phyloP scores from a whole-genome alignment of 768 basidiomycete genomes.

The Naganishia antarctica region DNA sequence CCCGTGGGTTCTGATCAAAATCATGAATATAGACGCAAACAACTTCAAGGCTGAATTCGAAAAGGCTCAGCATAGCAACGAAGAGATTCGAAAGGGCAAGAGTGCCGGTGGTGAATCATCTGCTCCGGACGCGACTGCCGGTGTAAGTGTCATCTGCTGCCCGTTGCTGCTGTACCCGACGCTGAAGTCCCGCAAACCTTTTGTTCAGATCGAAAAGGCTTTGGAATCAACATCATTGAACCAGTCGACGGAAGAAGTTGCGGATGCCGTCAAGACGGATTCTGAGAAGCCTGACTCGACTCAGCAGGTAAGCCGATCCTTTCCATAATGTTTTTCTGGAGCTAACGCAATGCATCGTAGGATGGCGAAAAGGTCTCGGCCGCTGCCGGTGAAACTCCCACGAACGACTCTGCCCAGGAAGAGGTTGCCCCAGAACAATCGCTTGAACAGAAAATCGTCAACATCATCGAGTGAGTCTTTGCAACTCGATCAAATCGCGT shows the following conservation, averaged over 20 bases:
- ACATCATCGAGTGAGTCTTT: conserved; percentile 11
- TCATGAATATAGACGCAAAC: conserved; percentile 60
- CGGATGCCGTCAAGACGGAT: conserved; percentile 21
- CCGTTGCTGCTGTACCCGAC: neutral
- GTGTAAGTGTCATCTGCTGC: neutral
- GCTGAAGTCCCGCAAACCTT: neutral
- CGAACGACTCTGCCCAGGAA: conserved; percentile 34
- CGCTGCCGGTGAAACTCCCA: conserved; percentile 35
- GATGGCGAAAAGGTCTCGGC: conserved; percentile 26
- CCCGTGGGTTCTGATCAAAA: neutral
- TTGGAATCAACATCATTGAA: conserved; percentile 13
- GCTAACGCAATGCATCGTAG: neutral
- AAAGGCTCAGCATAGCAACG: conserved; percentile 69
- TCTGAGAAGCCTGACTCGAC: conserved; percentile 1
- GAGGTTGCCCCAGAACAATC: conserved; percentile 45
- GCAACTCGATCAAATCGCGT: neutral
- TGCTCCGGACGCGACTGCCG: conserved; percentile 19
- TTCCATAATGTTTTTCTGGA: neutral
- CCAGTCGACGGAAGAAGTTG: conserved; percentile 9
- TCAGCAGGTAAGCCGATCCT: neutral
- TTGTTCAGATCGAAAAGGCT: conserved; percentile 22
- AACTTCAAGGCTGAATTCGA: conserved; percentile 89
- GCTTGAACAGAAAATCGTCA: conserved; percentile 34
- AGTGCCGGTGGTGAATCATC: conserved; percentile 19
- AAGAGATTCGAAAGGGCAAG: conserved; percentile 37